A percentile compares a stretch with the other conserved stretches of the same genome.
Conservation (phyloP, 495 filamentous ascomycete species). For the Jackrogersella minutella region DNA sequence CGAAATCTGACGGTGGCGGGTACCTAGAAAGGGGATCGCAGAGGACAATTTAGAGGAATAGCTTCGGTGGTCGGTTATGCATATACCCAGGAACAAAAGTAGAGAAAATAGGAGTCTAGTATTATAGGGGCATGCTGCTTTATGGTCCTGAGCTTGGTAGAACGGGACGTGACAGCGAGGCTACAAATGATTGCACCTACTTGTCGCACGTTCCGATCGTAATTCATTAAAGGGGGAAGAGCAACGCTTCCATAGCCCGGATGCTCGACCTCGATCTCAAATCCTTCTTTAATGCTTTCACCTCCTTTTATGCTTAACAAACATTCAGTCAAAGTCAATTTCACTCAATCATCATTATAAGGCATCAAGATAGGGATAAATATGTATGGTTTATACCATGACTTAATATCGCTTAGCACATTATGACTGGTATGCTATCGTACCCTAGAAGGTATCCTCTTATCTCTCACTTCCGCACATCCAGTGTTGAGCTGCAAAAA, state of each 20-base stretch:
- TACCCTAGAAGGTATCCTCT: neutral
- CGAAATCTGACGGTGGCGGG: too few species aligned
- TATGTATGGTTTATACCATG: neutral
- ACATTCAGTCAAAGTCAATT: neutral
- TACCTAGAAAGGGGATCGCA: too few species aligned
- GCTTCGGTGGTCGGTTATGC: neutral
- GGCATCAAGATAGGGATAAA: neutral
- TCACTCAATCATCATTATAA: neutral
- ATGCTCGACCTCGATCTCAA: neutral
- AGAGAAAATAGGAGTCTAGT: too few species aligned
- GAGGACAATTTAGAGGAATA: neutral
- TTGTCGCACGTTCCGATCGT: too few species aligned
- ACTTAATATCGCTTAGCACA: conserved; percentile 9
- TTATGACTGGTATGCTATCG: conserved; percentile 1
- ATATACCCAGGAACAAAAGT: too few species aligned
- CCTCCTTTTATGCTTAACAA: neutral
- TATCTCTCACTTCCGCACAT: neutral
- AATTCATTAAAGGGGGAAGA: too few species aligned
- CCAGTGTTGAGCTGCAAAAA: conserved; percentile 1
- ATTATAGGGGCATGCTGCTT: too few species aligned
- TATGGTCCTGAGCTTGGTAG: too few species aligned
- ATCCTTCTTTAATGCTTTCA: neutral
- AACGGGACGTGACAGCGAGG: too few species aligned
- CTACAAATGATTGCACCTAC: too few species aligned
- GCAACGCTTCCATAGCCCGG: too few species aligned